A percentile compares a stretch with the other conserved stretches of the same genome.
These are phyloP conservation scores for Cyberlindnera xylosilytica DNA, from an alignment of 805 yeast genomes.

Conservation along the genomic window DNA sequence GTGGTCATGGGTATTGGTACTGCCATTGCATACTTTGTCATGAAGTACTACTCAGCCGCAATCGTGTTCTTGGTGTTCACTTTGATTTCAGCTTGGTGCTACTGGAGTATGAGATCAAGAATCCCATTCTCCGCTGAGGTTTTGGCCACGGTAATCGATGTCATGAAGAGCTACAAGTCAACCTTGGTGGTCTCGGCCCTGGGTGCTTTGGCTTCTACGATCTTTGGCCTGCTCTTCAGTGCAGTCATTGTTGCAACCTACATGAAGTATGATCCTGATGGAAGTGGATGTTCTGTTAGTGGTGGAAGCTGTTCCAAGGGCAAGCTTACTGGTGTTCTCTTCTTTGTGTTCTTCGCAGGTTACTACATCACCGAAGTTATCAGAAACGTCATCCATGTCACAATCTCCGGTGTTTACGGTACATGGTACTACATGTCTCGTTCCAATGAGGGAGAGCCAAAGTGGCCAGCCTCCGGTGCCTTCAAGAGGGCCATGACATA, in stretches of 20 bases:
- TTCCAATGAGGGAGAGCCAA: conserved; percentile 77
- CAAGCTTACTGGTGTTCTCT: conserved; percentile 64
- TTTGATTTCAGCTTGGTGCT: conserved; percentile 60
- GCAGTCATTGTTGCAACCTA: conserved; percentile 72
- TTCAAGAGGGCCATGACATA: conserved; percentile 77
- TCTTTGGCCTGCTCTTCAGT: conserved; percentile 63
- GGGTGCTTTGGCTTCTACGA: conserved; percentile 58
- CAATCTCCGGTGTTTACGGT: conserved; percentile 82
- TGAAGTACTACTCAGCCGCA: conserved; percentile 76
- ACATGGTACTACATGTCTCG: conserved; percentile 84
- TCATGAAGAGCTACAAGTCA: conserved; percentile 70
- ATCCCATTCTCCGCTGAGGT: conserved; percentile 75
- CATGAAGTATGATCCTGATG: conserved; percentile 66
- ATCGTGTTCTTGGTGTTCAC: conserved; percentile 69
- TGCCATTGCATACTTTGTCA: conserved; percentile 66
- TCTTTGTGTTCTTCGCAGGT: conserved; percentile 79
- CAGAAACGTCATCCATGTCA: conserved; percentile 74
- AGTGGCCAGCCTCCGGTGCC: conserved; percentile 76
- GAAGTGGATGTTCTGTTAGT: conserved; percentile 46
- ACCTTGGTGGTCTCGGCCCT: conserved; percentile 56
- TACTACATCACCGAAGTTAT: conserved; percentile 80
- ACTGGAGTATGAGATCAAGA: conserved; percentile 67
- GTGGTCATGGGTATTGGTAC: conserved; percentile 70
- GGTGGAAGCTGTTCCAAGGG: conserved; percentile 56
- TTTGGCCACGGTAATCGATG: conserved; percentile 70